Conservation (phyloP, 2,329 filamentous ascomycete genomes). For the Diaporthe caulivora region DNA sequence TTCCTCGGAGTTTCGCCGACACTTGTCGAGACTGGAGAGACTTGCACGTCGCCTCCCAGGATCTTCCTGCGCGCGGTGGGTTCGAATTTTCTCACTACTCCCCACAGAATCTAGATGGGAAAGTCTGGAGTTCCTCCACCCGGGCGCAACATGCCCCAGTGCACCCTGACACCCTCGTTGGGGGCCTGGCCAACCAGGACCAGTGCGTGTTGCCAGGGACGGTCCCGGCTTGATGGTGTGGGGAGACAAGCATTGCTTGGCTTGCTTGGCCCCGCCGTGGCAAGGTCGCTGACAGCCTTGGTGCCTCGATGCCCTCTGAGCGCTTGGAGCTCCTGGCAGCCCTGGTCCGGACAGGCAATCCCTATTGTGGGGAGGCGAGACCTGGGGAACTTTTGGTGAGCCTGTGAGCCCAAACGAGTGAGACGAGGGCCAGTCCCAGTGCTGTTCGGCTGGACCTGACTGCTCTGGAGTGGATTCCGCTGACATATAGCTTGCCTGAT, state of each 20-base stretch:
- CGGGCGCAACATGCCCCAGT: slow-evolving; percentile 30
- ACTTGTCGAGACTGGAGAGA: too few species aligned
- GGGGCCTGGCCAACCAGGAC: slow-evolving; percentile 25
- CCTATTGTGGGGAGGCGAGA: slow-evolving; percentile 28
- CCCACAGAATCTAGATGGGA: slow-evolving; percentile 31
- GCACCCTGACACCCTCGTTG: background rate
- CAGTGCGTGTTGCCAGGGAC: background rate
- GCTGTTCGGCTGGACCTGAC: slow-evolving; percentile 11
- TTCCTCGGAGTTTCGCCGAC: slow-evolving; percentile 22
- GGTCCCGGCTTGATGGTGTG: slow-evolving; percentile 21
- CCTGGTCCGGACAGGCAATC: background rate
- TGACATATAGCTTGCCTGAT: slow-evolving; percentile 19
- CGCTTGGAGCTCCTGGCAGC: background rate
- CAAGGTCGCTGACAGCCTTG: slow-evolving; percentile 26
- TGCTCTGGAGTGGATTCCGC: slow-evolving; percentile 21
- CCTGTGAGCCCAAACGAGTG: too few species aligned
- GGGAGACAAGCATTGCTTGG: slow-evolving; percentile 32
- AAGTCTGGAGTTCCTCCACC: slow-evolving; percentile 16
- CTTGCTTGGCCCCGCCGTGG: slow-evolving; percentile 20
- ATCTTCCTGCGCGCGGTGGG: slow-evolving; percentile 4
- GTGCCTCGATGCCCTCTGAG: slow-evolving; percentile 28
- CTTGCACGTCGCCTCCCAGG: slow-evolving; percentile 7
- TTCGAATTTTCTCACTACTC: slow-evolving; percentile 11
- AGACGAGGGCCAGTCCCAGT: too few species aligned
- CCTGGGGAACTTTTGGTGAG: slow-evolving; percentile 1